Conservation (phyloP, 2,329 filamentous ascomycete genomes). For the Epichloe sibirici region DNA sequence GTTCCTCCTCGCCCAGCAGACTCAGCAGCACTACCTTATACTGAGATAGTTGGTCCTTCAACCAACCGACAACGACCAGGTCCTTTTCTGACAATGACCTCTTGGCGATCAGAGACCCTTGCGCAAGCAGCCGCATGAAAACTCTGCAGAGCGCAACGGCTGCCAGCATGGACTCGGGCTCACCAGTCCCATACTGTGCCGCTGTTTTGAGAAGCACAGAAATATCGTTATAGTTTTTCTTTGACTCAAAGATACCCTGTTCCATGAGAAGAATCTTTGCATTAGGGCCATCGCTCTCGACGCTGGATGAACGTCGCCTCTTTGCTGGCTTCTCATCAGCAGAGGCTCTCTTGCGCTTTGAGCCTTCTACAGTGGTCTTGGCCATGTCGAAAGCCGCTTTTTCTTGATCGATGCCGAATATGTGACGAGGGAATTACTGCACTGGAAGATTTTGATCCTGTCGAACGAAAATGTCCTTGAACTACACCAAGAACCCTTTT, state of each 20-base stretch:
- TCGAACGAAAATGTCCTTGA: too few relatives aligned
- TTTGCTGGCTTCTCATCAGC: slow-evolving; percentile 35
- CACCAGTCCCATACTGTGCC: slow-evolving; percentile 34
- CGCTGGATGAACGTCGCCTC: slow-evolving; percentile 34
- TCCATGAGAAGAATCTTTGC: slow-evolving; percentile 64
- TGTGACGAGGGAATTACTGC: neutral
- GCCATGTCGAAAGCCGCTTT: slow-evolving; percentile 15
- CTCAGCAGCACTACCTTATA: slow-evolving; percentile 52
- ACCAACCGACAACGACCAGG: slow-evolving; percentile 60
- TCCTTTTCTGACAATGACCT: slow-evolving; percentile 61
- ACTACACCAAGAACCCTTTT: too few relatives aligned
- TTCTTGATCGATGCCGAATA: neutral
- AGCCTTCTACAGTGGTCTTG: slow-evolving; percentile 7
- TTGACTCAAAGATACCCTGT: slow-evolving; percentile 69
- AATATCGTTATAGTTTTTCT: slow-evolving; percentile 88
- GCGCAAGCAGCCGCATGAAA: slow-evolving; percentile 69
- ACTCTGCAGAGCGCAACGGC: slow-evolving; percentile 75
- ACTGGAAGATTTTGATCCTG: neutral
- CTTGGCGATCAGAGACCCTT: slow-evolving; percentile 55
- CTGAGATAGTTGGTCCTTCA: slow-evolving; percentile 61
- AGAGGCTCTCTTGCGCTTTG: slow-evolving; percentile 41
- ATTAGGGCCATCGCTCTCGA: slow-evolving; percentile 40
- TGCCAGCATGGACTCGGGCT: slow-evolving; percentile 50
- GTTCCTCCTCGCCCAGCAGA: slow-evolving; percentile 48
- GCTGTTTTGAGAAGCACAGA: slow-evolving; percentile 50